Base-by-base conservation (phyloP, 495 filamentous ascomycete species). In the Cercophora newfieldiana region DNA sequence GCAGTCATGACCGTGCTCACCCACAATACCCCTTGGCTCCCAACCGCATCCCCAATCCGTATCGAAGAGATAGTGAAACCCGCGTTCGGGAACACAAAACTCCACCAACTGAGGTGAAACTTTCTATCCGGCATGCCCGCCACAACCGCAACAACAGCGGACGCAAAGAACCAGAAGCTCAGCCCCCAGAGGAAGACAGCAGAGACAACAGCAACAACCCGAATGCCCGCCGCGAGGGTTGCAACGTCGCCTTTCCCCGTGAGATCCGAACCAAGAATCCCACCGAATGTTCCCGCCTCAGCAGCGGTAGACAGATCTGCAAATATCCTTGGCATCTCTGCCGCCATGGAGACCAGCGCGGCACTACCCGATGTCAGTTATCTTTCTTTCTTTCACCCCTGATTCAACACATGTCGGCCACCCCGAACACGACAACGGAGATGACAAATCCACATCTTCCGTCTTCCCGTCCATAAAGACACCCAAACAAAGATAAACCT, bases 131-230 rank as follows among this genome's bases (percentile, higher is more conserved):
- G 81, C 53, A 82, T 78, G 3, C 82, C 79, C 8, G 73, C 73
- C 22, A 89, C 67, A 8, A 85, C 82, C 1, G 83, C 84, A 22
- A 87, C 74, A 8, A 82, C 66, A 0, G 87, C 86, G 4, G 88
- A 79, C 33, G 78, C 79, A 72, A 91, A 91, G 79, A 91, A 91
- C 89, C 89, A 92, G 33, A 91, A 80, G 47, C 83, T 86, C 14
- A 92, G 75, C 0, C 84, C 83, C 90, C 90, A 93, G 2, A 93
- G 78, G 63, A 90, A 90, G 3, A 89, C 82, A 1, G 80, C 88
- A 0, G 78, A 64, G 0, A 78, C 74, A 21, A 88, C 69, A 0
- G 86, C 84, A 10, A 85, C 48, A 1, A 88, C 68, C 48, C 81
- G 74, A 14, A 89, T 63, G 22, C 82, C 75, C 8, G 80, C 73